A percentile compares a stretch with the other conserved stretches of the same genome.
Evolutionary conservation across 2,329 filamentous ascomycete species (phyloP).

Genomic region (Cladosporium velox): DNA sequence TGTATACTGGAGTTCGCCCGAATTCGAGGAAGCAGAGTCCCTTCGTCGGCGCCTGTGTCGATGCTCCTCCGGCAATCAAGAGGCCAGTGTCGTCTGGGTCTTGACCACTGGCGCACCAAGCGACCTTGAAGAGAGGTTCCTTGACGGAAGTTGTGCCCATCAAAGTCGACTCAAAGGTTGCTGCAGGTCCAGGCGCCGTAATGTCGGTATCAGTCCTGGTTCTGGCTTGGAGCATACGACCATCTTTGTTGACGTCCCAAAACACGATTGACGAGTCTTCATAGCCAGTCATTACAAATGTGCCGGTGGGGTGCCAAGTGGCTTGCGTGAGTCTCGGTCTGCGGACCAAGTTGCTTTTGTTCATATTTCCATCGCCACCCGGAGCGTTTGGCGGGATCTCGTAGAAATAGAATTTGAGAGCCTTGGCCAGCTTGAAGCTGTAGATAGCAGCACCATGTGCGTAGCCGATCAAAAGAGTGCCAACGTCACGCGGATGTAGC

Average conservation of each 20-base stretch:
- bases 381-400: conserved; percentile 77
- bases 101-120: conserved; percentile 84
- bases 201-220: conserved; percentile 75
- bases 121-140: conserved; percentile 74
- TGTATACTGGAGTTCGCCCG: conserved; percentile 83
- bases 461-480: conserved; percentile 89
- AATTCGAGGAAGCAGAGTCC: conserved; percentile 88
- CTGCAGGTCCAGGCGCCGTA: conserved; percentile 58
- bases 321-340: conserved; percentile 78
- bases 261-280: conserved; percentile 91
- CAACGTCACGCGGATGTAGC: conserved; percentile 88
- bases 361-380: conserved; percentile 70
- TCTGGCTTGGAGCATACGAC: conserved; percentile 77
- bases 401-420: conserved; percentile 80
- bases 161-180: conserved; percentile 15
- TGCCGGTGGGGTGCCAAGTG: conserved; percentile 92
- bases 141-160: conserved; percentile 60
- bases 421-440: conserved; percentile 87
- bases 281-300: conserved; percentile 81
- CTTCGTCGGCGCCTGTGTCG: conserved; percentile 66
- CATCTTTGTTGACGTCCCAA: conserved; percentile 82
- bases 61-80: conserved; percentile 78
- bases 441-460: conserved; percentile 84
- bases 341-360: conserved; percentile 62
- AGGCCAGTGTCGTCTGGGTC: conserved; percentile 93